Evolutionary conservation across 2,329 filamentous ascomycete species (phyloP).

Genomic region (Paecilomyces variotii): DNA sequence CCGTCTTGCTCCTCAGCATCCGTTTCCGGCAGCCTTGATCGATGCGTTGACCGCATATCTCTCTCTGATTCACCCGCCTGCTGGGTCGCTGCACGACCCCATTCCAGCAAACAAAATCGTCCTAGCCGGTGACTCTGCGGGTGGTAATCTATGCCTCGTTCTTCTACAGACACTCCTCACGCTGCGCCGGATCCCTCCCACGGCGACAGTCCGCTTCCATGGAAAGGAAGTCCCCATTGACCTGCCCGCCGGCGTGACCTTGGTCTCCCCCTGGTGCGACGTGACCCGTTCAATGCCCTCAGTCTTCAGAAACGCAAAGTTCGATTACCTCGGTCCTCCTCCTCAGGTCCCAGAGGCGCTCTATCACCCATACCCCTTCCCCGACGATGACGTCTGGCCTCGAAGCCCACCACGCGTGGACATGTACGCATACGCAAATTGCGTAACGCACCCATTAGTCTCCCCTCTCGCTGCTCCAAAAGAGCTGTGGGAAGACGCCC

Average conservation of each 20-base stretch:
- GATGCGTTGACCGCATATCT: slow-evolving; percentile 42
- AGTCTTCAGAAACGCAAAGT: slow-evolving; percentile 25
- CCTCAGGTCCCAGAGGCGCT: slow-evolving; percentile 12
- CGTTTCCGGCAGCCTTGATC: slow-evolving; percentile 40
- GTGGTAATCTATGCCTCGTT: slow-evolving; percentile 34
- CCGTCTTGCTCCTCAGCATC: slow-evolving; percentile 40
- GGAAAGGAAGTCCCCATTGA: slow-evolving; percentile 31
- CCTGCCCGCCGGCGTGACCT: slow-evolving; percentile 32
- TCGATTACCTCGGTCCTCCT: slow-evolving; percentile 33
- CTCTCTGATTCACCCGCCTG: slow-evolving; percentile 37
- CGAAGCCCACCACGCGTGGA: slow-evolving; percentile 34
- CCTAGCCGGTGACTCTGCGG: slow-evolving; percentile 40
- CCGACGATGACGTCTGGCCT: slow-evolving; percentile 34
- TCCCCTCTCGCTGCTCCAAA: slow-evolving; percentile 29
- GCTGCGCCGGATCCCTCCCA: slow-evolving; percentile 25
- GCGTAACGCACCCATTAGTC: slow-evolving; percentile 32
- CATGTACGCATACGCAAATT: slow-evolving; percentile 31
- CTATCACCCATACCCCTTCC: slow-evolving; percentile 19
- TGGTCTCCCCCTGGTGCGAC: slow-evolving; percentile 37
- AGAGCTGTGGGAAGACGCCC: slow-evolving; percentile 33
- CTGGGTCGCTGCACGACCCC: slow-evolving; percentile 34
- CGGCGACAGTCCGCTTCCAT: slow-evolving; percentile 31
- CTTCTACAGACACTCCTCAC: slow-evolving; percentile 37
- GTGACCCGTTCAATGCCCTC: slow-evolving; percentile 36
- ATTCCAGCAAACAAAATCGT: slow-evolving; percentile 38